Base-by-base conservation (phyloP, 305 asterid species). In the Plantago coronopus region DNA sequence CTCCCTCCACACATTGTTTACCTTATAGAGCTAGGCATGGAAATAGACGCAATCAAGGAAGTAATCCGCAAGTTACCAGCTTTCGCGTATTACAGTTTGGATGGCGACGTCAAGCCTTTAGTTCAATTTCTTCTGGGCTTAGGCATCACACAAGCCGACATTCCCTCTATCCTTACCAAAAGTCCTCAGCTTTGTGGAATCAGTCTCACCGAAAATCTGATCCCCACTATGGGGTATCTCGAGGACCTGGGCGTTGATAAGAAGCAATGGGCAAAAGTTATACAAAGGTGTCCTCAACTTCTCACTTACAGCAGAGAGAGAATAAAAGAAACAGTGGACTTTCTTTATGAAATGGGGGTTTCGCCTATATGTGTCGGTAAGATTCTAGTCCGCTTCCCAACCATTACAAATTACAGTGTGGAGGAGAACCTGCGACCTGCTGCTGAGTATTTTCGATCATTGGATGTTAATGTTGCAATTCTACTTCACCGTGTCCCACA, bases 141-240 rank as follows among this genome's bases (percentile, higher is more conserved):
- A 44, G 96, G 98, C 6, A 75, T 91, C 47, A 81, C 87, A 18
- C 81, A 79, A 69, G 69, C 78, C 2, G 86, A 86, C 59, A 86
- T 91, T 47, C 89, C 95, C 54, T 74, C 68, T 17, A 88, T 91
- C 64, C 68, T 91, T 51, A 76, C 65, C 74, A 86, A 83, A 76
- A 76, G 98, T 77, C 98, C 96, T 79, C 98, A 86, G 70, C 94
- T 91, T 53, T 86, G 95, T 75, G 96, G 98, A 59, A 91, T 91
- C 48, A 91, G 96, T 64, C 93, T 88, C 58, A 79, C 87, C 0
- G 98, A 83, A 68, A 88, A 91, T 68, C 75, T 91, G 47, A 91
- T 91, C 68, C 96, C 98, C 15, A 91, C 98, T 8, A 88, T 88
- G 95, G 63, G 74, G 22, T 91, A 81, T 73, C 85, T 91, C 34